A percentile compares a stretch with the other conserved stretches of the same genome.
Evolutionary conservation across 805 yeast species (phyloP).

Genomic region (Starmerella scarabaei): DNA sequence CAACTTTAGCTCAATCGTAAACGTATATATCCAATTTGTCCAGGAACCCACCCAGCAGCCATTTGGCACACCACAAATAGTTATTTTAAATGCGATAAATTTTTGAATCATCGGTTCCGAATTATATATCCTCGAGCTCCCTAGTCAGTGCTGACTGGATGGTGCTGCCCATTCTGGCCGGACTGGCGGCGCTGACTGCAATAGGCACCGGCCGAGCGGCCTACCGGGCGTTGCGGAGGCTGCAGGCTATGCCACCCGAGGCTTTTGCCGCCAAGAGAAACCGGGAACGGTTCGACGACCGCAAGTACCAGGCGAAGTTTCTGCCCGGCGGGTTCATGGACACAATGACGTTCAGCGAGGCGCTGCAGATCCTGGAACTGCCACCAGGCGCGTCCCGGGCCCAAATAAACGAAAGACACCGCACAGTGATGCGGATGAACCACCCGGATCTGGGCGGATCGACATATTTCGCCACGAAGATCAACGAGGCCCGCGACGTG

Average conservation of each 20-base stretch:
- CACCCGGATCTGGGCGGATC: slow-evolving; percentile 96
- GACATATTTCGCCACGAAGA: slow-evolving; percentile 75
- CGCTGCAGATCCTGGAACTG: slow-evolving; percentile 38
- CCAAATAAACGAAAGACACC: slow-evolving; percentile 67
- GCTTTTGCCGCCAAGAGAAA: slow-evolving; percentile 21
- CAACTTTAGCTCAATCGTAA: not conserved
- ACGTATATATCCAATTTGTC: not conserved
- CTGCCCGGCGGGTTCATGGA: slow-evolving; percentile 27
- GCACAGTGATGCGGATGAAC: slow-evolving; percentile 72
- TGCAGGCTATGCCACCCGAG: slow-evolving; percentile 23
- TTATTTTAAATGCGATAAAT: not conserved
- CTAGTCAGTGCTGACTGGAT: too few relatives aligned
- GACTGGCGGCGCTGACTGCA: slow-evolving; percentile 22
- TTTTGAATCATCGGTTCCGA: too few relatives aligned
- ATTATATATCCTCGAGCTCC: too few relatives aligned
- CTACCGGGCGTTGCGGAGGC: slow-evolving; percentile 24
- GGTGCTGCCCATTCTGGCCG: slow-evolving; percentile 24
- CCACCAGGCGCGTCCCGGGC: slow-evolving; percentile 28
- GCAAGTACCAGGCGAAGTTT: slow-evolving; percentile 15
- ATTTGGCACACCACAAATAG: not conserved
- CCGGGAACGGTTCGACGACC: slow-evolving; percentile 1
- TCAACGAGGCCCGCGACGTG: slow-evolving; percentile 56
- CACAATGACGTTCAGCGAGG: slow-evolving; percentile 41
- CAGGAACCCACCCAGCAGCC: not conserved
- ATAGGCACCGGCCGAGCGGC: slow-evolving; percentile 27